A percentile compares a stretch with the other conserved stretches of the same genome.
These are phyloP conservation scores for Debaryomyces nepalensis DNA, from an alignment of 1,139 yeast species.

Conservation along the genomic window DNA sequence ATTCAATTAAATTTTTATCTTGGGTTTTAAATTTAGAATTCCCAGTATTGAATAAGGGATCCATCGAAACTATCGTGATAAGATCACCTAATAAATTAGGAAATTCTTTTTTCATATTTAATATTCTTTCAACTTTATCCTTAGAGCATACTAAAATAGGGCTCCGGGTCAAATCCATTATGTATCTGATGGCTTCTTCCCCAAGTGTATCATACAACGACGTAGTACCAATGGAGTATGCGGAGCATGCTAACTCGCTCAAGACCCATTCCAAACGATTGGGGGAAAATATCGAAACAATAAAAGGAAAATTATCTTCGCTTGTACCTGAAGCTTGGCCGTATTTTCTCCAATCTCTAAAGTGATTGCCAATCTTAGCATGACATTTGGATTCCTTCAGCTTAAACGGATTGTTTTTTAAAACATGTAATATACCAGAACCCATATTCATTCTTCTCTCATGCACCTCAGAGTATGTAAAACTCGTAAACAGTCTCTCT, in stretches of 20 bases:
- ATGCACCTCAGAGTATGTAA: conserved; percentile 16
- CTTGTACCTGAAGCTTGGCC: conserved; percentile 22
- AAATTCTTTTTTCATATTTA: conserved; percentile 26
- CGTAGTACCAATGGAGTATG: conserved; percentile 39
- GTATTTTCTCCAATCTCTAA: conserved; percentile 19
- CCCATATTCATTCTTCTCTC: conserved; percentile 31
- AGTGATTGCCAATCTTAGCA: conserved; percentile 24
- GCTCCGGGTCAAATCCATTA: conserved; percentile 32
- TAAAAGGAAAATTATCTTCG: conserved; percentile 31
- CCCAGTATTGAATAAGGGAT: conserved; percentile 25
- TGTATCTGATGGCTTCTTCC: conserved; percentile 31
- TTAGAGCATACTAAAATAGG: conserved; percentile 38
- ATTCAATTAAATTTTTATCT: conserved; percentile 18
- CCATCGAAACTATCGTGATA: conserved; percentile 37
- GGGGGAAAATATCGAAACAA: conserved; percentile 36
- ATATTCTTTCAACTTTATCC: conserved; percentile 31
- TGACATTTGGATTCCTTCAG: conserved; percentile 28
- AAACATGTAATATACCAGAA: conserved; percentile 36
- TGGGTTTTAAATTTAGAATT: conserved; percentile 16
- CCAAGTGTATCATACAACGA: conserved; percentile 44
- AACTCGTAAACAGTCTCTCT: conserved; percentile 23
- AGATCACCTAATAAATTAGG: conserved; percentile 26
- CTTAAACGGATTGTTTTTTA: conserved; percentile 35
- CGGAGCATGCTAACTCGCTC: conserved; percentile 40
- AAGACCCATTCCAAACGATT: conserved; percentile 42